Evolutionary conservation across 805 yeast genomes (phyloP), one percentile per base, ranked within the genome.

Genomic region (Suhomyces faveliae): DNA sequence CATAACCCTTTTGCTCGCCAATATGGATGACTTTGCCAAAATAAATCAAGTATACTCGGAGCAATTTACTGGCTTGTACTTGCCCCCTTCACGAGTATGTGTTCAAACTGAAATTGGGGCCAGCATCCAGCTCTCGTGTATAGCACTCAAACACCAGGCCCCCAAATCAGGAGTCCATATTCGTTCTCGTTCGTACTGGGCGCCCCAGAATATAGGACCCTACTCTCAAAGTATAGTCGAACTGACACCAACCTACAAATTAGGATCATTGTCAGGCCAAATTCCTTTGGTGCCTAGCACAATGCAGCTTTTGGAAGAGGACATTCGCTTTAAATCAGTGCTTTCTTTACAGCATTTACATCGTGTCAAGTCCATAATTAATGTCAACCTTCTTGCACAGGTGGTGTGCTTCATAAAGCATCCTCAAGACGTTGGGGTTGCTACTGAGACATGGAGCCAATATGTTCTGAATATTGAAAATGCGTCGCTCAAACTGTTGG

Each of bases 191-290:
- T 90, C 97, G 35, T 91, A 87, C 63, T 94, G 99, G 99, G 98
- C 97, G 0, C 99, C 99, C 0, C 92, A 96, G 30, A 94, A 94
- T 56, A 94, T 94, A 40, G 99, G 99, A 0, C 99, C 99, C 0
- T 94, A 94, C 62, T 92, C 99, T 0, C 99, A 94, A 65, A 79
- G 91, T 0, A 80, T 83, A 9, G 64, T 77, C 4, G 83, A 81
- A 52, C 61, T 61, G 15, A 49, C 49, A 11, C 49, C 50, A 2
- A 35, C 29, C 20, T 79, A 81, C 47, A 66, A 75, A 22, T 64
- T 82, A 6, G 83, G 85, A 2, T 73, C 76, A 30, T 63, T 91
- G 10, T 88, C 97, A 43, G 99, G 99, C 0, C 98, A 94, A 68
- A 91, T 94, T 33, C 95, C 96, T 1, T 70, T 94, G 35, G 63